Evolutionary conservation across 805 yeast species (phyloP).

Genomic region (Hanseniaspora taiwanica): DNA sequence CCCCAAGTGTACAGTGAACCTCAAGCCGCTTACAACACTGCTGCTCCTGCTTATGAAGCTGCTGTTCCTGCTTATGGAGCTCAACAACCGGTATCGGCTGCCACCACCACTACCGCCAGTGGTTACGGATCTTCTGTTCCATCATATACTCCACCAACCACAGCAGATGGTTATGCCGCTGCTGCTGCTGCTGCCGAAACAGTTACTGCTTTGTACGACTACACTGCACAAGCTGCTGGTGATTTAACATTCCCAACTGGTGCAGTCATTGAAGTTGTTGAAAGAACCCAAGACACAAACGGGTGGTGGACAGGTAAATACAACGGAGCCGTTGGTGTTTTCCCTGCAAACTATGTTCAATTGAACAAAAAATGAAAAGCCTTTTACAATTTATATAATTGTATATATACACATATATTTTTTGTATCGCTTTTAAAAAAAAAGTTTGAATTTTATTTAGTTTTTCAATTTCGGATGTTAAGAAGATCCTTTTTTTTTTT

Average conservation of each 20-base stretch:
- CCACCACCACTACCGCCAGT: slow-evolving; percentile 5
- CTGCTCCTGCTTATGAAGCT: slow-evolving; percentile 19
- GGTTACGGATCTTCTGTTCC: not conserved
- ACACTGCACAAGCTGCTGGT: slow-evolving; percentile 85
- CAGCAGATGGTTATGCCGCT: slow-evolving; percentile 11
- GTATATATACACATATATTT: not conserved
- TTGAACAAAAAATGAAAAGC: slow-evolving; percentile 28
- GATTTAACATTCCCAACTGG: slow-evolving; percentile 85
- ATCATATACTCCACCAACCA: slow-evolving; percentile 12
- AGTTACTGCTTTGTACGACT: slow-evolving; percentile 86
- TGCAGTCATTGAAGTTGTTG: slow-evolving; percentile 67
- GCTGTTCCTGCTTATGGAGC: slow-evolving; percentile 16
- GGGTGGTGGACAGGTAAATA: slow-evolving; percentile 97
- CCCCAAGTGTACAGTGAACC: too few relatives aligned
- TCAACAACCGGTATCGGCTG: slow-evolving; percentile 2
- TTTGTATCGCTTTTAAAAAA: not conserved
- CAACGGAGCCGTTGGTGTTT: slow-evolving; percentile 79
- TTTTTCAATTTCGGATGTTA: too few relatives aligned
- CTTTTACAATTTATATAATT: not conserved
- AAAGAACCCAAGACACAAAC: slow-evolving; percentile 69
- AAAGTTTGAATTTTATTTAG: too few relatives aligned
- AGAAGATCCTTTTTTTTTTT: too few relatives aligned
- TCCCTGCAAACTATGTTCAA: slow-evolving; percentile 95
- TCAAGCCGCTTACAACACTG: too few relatives aligned
- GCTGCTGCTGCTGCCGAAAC: slow-evolving; percentile 33